Conservation (phyloP, 371 early-diverging fungal genomes). For the Basidiobolus meristosporus region DNA sequence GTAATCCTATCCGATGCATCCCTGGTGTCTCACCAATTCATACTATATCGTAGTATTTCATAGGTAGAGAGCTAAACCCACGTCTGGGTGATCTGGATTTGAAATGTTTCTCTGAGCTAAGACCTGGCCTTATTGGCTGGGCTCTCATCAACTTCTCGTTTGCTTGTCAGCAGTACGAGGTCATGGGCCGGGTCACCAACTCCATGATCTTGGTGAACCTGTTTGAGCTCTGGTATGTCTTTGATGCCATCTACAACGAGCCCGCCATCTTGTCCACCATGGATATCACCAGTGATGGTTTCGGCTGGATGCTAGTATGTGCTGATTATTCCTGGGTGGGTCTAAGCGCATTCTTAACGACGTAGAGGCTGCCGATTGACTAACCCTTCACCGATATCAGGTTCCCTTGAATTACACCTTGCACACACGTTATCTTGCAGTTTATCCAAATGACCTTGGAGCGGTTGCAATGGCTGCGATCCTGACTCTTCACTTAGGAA, state of each 20-base stretch:
- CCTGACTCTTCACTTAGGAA: slow-evolving; percentile 29
- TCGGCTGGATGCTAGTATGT: slow-evolving; percentile 82
- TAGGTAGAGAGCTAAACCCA: slow-evolving; percentile 78
- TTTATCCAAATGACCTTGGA: slow-evolving; percentile 24
- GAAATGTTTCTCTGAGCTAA: slow-evolving; percentile 81
- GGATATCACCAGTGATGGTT: slow-evolving; percentile 87
- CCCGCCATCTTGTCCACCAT: slow-evolving; percentile 88
- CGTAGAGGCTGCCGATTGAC: too few species aligned
- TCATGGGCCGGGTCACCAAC: slow-evolving; percentile 40
- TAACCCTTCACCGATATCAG: too few species aligned
- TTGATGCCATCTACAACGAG: slow-evolving; percentile 70
- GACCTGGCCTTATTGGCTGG: slow-evolving; percentile 80
- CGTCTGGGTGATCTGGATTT: slow-evolving; percentile 65
- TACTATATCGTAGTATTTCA: too few species aligned
- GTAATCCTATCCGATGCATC: too few species aligned
- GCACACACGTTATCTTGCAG: slow-evolving; percentile 72
- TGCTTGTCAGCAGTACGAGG: slow-evolving; percentile 54
- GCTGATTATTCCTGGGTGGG: slow-evolving; percentile 77
- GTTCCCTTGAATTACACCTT: slow-evolving; percentile 76
- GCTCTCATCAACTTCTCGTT: slow-evolving; percentile 47
- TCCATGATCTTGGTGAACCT: slow-evolving; percentile 51
- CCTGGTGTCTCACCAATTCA: too few species aligned
- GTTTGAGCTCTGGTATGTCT: slow-evolving; percentile 65
- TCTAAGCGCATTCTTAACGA: too few species aligned
- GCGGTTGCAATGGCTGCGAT: neutral